phyloP scores from a whole-genome alignment of 2,329 filamentous ascomycete genomes.

The Metarhizium brunneum region DNA sequence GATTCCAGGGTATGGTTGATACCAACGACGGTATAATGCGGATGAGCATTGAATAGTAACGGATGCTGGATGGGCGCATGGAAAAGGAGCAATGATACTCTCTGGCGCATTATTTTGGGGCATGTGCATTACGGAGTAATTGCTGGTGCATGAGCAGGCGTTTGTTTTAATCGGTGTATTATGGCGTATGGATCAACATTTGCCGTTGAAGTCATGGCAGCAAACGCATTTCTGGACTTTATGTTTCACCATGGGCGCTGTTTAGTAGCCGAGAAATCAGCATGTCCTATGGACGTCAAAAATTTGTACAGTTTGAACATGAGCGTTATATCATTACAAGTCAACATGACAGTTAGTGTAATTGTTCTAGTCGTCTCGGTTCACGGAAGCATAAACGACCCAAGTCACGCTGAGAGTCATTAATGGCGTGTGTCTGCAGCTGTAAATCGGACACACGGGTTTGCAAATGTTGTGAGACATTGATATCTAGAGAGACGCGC shows the following conservation, averaged over 20 bases:
- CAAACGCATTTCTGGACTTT: neutral
- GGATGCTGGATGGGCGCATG: neutral
- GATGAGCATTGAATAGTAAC: constrained; percentile 77
- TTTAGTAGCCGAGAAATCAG: neutral
- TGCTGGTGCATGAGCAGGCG: neutral
- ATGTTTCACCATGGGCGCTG: too few relatives aligned
- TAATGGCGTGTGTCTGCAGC: too few relatives aligned
- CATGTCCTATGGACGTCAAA: neutral
- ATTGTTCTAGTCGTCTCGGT: too few relatives aligned
- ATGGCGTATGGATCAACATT: neutral
- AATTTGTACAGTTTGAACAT: neutral
- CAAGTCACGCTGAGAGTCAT: too few relatives aligned
- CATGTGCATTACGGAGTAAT: neutral
- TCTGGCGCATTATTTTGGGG: neutral
- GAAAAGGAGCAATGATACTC: neutral
- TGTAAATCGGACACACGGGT: too few relatives aligned
- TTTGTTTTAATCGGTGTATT: neutral
- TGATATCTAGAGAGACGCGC: constrained; percentile 3
- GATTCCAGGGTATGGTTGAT: constrained; percentile 88
- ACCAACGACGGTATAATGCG: constrained; percentile 94
- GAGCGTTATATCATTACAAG: too few relatives aligned
- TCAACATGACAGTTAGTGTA: too few relatives aligned
- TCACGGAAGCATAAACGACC: too few relatives aligned
- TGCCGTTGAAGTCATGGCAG: neutral
- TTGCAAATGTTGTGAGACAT: neutral